Conservation (phyloP, 164 flowering plant species). For the Berberis vulgaris region DNA sequence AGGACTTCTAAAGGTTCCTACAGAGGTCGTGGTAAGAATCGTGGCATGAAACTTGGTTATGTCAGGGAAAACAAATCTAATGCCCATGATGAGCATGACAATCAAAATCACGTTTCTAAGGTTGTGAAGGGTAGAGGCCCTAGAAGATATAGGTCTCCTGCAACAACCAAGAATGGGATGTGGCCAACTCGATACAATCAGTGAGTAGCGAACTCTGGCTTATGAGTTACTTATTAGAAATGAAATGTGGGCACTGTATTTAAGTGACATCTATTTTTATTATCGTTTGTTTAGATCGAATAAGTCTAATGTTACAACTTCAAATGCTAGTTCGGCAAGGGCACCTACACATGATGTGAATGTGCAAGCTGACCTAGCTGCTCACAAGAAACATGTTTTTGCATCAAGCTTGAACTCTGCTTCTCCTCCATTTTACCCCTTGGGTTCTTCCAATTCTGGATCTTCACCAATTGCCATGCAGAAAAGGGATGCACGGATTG, state of each 20-base stretch:
- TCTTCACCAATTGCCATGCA: conserved; percentile 15
- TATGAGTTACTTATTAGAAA: background rate
- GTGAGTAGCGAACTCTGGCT: background rate
- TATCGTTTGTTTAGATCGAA: conserved; percentile 26
- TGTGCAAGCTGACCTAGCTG: conserved; percentile 27
- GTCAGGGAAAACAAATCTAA: conserved; percentile 46
- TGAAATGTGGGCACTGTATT: background rate
- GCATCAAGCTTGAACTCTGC: conserved; percentile 77
- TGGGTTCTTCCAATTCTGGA: conserved; percentile 74
- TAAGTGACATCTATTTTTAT: background rate
- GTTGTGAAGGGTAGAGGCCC: conserved; percentile 84
- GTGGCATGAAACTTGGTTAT: conserved; percentile 22
- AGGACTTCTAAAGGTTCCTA: conserved; percentile 44
- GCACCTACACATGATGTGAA: conserved; percentile 10
- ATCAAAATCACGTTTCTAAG: conserved; percentile 35
- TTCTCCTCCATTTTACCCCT: conserved; percentile 97
- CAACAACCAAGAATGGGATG: conserved; percentile 25
- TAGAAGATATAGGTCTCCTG: conserved; percentile 49
- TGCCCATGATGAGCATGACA: conserved; percentile 24
- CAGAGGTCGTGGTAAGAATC: conserved; percentile 65
- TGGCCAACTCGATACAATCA: conserved; percentile 42
- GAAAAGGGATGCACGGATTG: conserved; percentile 37
- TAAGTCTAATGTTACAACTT: conserved; percentile 39
- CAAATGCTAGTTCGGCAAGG: conserved; percentile 33
- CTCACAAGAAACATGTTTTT: conserved; percentile 39